phyloP scores from a whole-genome alignment of 83 land plant genomes.

The Thuja plicata region DNA sequence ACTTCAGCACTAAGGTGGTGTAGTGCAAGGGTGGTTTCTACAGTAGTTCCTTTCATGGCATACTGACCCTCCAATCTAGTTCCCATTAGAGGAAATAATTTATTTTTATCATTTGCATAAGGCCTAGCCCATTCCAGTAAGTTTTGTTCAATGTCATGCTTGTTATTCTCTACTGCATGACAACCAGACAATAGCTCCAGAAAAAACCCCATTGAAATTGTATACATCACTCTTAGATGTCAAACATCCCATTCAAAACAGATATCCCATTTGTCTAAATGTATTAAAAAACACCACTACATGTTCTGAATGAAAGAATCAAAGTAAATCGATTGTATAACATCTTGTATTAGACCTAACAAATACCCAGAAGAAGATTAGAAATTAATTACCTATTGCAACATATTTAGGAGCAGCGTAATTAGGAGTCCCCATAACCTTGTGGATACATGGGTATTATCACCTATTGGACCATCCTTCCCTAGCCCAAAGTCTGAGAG shows the following conservation, averaged over 20 bases:
- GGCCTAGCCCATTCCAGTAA: constrained; percentile 66
- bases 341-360: background rate
- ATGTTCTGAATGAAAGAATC: background rate
- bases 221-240: constrained; percentile 51
- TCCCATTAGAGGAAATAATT: constrained; percentile 49
- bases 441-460: constrained; percentile 57
- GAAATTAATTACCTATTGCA: constrained; percentile 39
- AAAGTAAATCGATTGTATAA: background rate
- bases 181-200: constrained; percentile 56
- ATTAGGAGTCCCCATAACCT: constrained; percentile 62
- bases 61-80: constrained; percentile 48
- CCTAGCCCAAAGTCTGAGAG: constrained; percentile 69
- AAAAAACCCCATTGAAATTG: constrained; percentile 58
- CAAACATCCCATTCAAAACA: constrained; percentile 36
- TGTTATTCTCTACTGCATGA: constrained; percentile 50
- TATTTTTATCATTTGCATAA: constrained; percentile 42
- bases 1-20: constrained; percentile 31
- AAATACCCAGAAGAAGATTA: background rate
- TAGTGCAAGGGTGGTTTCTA: constrained; percentile 23
- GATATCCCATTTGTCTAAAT: background rate
- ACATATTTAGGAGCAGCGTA: constrained; percentile 70
- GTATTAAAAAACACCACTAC: background rate
- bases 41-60: constrained; percentile 26
- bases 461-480: constrained; percentile 64
- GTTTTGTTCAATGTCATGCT: constrained; percentile 40